Evolutionary conservation across 371 early-diverging fungal genomes (phyloP), one percentile per base, ranked within the genome.

Genomic region (Nematocida homosporus): DNA sequence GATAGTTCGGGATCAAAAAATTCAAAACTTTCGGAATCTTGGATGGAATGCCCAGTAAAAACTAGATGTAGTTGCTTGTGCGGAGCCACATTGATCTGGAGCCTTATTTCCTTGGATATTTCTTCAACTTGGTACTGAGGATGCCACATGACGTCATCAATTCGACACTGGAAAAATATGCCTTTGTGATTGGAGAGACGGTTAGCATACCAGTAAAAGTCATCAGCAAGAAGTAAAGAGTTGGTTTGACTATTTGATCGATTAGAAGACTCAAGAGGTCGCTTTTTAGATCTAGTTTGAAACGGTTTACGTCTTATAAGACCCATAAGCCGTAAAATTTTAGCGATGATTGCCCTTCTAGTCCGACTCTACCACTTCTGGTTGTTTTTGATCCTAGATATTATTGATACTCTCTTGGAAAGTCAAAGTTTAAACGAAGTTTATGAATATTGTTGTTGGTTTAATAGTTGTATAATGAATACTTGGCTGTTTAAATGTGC

Each of bases 1-100:
- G 59, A 57, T 4, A 68, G 29, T 2, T 8, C 61, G 16, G 69
- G 37, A 42, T 59, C 56, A 68, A 68, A 68, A 68, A 59, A 50
- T 10, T 56, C 56, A 59, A 68, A 68, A 25, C 50, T 40, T 20
- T 30, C 13, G 35, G 25, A 16, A 13, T 16, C 25, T 37, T 47
- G 6, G 16, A 57, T 32, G 23, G n/a, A 5, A 20, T 34, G 32
- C 25, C 40, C 35, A 13, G 47, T 56, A 3, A 60, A 4, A 4
- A 57, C 13, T 18, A 68, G 48, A 4, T 34, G 29, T 44, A 68
- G 34, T 18, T n/a, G 37, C 6, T 56, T 51, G 8, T 20, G 13
- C 1, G 30, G 32, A 0, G 40, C 13, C 18, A 5, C 35, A 10
- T 30, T n/a, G 20, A 68, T 30, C 4, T 35, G 23, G 29, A 68